Evolutionary conservation across 2,329 filamentous ascomycete genomes (phyloP).

Genomic region (Xylaria sp.): DNA sequence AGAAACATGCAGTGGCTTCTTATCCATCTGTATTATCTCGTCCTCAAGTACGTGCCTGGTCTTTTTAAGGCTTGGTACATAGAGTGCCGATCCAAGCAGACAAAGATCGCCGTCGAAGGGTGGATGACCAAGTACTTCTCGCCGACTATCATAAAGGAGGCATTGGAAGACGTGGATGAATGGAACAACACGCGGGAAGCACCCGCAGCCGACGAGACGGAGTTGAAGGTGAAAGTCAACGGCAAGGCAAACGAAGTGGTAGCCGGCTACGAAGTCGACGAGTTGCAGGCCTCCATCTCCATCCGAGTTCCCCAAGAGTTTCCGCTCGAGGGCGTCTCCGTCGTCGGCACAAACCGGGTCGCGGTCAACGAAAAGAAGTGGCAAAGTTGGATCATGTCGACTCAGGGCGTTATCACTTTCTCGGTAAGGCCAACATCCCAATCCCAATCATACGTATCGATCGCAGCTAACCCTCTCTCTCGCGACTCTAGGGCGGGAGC

Average conservation of each 20-base stretch:
- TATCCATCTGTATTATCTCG: slow-evolving; percentile 82
- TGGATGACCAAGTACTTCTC: slow-evolving; percentile 90
- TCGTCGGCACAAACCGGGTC: slow-evolving; percentile 78
- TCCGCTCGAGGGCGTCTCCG: slow-evolving; percentile 77
- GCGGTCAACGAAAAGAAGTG: slow-evolving; percentile 90
- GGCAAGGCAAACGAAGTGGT: slow-evolving; percentile 74
- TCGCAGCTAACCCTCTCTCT: slow-evolving; percentile 4
- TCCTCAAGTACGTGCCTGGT: slow-evolving; percentile 74
- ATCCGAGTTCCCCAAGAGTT: slow-evolving; percentile 81
- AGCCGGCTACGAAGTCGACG: slow-evolving; percentile 85
- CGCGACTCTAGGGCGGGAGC: slow-evolving; percentile 65
- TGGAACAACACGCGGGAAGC: slow-evolving; percentile 64
- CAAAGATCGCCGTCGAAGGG: slow-evolving; percentile 73
- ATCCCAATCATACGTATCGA: neutral
- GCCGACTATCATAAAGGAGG: slow-evolving; percentile 65
- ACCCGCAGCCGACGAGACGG: slow-evolving; percentile 54
- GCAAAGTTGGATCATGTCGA: slow-evolving; percentile 86
- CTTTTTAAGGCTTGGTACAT: slow-evolving; percentile 86
- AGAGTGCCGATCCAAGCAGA: slow-evolving; percentile 78
- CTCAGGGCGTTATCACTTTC: slow-evolving; percentile 91
- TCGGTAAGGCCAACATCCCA: slow-evolving; percentile 52
- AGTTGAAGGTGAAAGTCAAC: slow-evolving; percentile 70
- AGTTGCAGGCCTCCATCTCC: slow-evolving; percentile 79
- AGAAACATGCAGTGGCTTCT: slow-evolving; percentile 81
- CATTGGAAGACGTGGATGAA: slow-evolving; percentile 66